Evolutionary conservation across 2,329 filamentous ascomycete genomes (phyloP).

Genomic region (Cordyceps tenuipes): DNA sequence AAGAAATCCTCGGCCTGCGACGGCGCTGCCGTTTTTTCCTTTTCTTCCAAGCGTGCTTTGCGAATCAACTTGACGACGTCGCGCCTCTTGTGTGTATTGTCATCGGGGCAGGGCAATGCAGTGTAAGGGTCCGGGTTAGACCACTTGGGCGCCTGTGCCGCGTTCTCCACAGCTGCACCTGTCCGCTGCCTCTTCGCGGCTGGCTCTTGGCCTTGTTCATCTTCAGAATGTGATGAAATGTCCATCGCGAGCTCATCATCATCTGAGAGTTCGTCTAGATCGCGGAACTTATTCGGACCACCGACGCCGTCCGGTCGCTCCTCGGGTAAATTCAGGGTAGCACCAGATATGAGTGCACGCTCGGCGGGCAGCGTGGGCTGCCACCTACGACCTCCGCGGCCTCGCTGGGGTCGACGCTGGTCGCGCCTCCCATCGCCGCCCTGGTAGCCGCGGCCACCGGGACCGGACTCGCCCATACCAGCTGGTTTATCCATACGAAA

Average conservation of each 20-base stretch:
- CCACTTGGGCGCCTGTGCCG: slow-evolving; percentile 62
- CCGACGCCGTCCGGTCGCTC: slow-evolving; percentile 39
- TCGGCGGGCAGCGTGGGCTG: slow-evolving; percentile 35
- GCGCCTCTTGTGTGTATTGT: slow-evolving; percentile 63
- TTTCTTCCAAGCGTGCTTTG: slow-evolving; percentile 65
- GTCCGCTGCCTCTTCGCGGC: slow-evolving; percentile 28
- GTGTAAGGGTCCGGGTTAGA: slow-evolving; percentile 95
- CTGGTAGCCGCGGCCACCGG: slow-evolving; percentile 9
- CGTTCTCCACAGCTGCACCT: slow-evolving; percentile 25
- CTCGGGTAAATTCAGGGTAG: slow-evolving; percentile 32
- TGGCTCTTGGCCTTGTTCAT: slow-evolving; percentile 29
- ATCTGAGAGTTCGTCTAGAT: slow-evolving; percentile 51
- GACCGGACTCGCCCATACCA: slow-evolving; percentile 33
- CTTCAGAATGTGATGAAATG: slow-evolving; percentile 35
- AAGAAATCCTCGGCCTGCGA: slow-evolving; percentile 76
- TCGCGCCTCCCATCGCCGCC: slow-evolving; percentile 18
- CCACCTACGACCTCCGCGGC: slow-evolving; percentile 23
- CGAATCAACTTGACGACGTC: slow-evolving; percentile 88
- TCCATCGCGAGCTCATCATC: slow-evolving; percentile 59
- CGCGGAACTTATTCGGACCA: slow-evolving; percentile 42
- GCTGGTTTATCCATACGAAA: slow-evolving; percentile 46
- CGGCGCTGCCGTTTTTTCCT: slow-evolving; percentile 41
- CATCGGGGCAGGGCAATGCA: slow-evolving; percentile 70
- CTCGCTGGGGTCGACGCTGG: slow-evolving; percentile 18
- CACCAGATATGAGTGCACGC: slow-evolving; percentile 40